These are phyloP conservation scores for Clonostachys rosea DNA, from an alignment of 2,329 filamentous ascomycete species.

Conservation along the genomic window DNA sequence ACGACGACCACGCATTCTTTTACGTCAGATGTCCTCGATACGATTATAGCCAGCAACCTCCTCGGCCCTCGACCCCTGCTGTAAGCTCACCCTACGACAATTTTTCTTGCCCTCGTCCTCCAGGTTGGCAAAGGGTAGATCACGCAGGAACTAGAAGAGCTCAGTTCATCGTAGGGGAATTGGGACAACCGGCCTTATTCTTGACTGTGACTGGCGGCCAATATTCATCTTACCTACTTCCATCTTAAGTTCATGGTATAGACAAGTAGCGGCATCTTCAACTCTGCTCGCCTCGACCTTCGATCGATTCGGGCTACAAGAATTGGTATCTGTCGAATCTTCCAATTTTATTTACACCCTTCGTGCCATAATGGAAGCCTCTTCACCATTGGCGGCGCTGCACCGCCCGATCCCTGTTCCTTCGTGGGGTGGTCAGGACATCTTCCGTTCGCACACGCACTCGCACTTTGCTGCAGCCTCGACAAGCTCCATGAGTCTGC, in stretches of 20 bases:
- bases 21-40: slow-evolving; percentile 20
- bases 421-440: slow-evolving; percentile 52
- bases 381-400: slow-evolving; percentile 91
- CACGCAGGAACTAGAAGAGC: no score
- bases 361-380: slow-evolving; percentile 68
- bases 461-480: slow-evolving; percentile 43
- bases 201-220: no score
- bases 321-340: neutral
- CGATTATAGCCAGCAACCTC: slow-evolving; percentile 18
- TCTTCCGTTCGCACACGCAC: slow-evolving; percentile 46
- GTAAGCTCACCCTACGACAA: neutral
- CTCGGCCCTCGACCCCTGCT: slow-evolving; percentile 8
- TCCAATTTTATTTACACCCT: neutral
- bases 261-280: slow-evolving; percentile 13
- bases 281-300: slow-evolving; percentile 7
- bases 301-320: slow-evolving; percentile 6
- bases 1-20: neutral
- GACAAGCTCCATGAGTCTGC: slow-evolving; percentile 66
- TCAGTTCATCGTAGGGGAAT: no score
- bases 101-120: neutral
- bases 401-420: slow-evolving; percentile 62
- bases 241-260: slow-evolving; percentile 15
- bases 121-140: no score
- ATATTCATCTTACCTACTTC: no score
- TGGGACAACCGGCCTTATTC: no score